Conservation (phyloP, 441 rosid genomes). For the Populus hybrid region DNA sequence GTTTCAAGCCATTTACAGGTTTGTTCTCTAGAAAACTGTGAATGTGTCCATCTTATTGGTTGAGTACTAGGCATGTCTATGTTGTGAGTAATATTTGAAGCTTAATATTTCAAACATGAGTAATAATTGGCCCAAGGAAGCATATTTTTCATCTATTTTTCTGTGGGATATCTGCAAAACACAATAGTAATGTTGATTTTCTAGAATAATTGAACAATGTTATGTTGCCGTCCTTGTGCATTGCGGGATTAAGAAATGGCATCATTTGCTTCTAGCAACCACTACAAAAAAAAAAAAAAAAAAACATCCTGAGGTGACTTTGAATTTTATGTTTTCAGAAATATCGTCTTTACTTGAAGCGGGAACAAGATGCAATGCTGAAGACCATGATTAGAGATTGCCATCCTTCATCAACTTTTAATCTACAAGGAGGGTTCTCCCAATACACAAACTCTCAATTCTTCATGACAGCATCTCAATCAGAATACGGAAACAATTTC, state of each 20-base stretch:
- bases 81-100: background rate
- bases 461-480: constrained; percentile 1
- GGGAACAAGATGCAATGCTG: constrained; percentile 20
- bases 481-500: constrained; percentile 7
- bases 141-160: background rate
- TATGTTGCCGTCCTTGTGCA: background rate
- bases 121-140: background rate
- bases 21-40: constrained; percentile 2
- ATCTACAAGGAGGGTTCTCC: constrained; percentile 12
- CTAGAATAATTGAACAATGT: background rate
- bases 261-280: background rate
- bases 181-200: background rate
- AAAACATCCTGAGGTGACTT: too few species aligned
- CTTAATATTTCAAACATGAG: background rate
- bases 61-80: background rate
- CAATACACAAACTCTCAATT: constrained; percentile 7
- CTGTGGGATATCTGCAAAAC: background rate
- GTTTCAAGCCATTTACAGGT: constrained; percentile 62
- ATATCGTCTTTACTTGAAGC: constrained; percentile 34
- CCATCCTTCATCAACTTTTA: constrained; percentile 13
- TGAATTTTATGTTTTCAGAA: constrained; percentile 30
- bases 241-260: background rate
- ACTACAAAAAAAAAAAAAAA: background rate
- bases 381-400: constrained; percentile 16
- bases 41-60: background rate